phyloP scores from a whole-genome alignment of 345 rosid genomes.

The Salix viminalis region DNA sequence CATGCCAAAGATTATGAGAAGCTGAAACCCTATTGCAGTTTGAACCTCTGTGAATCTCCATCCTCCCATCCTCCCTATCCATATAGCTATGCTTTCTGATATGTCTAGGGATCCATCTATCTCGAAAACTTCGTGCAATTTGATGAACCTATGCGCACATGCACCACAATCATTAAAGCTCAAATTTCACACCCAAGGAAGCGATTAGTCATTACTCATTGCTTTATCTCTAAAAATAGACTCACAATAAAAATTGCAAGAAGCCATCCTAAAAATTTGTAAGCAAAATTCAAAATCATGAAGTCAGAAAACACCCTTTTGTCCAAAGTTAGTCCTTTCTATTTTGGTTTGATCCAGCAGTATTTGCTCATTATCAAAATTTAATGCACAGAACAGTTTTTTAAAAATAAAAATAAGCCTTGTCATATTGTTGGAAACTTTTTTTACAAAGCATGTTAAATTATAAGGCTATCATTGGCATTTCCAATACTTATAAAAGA shows the following conservation, averaged over 20 bases:
- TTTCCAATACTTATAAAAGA: background rate
- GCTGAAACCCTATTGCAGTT: conserved; percentile 40
- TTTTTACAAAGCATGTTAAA: background rate
- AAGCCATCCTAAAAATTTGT: background rate
- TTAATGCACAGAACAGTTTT: background rate
- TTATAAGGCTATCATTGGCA: background rate
- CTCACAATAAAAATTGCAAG: background rate
- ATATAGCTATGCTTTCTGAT: conserved; percentile 47
- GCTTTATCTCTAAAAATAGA: background rate
- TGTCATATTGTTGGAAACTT: background rate
- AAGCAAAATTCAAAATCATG: background rate
- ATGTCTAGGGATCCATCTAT: conserved; percentile 77
- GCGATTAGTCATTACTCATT: background rate
- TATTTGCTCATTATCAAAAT: background rate
- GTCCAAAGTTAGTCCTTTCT: background rate
- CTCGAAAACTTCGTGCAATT: conserved; percentile 84
- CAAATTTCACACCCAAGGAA: background rate
- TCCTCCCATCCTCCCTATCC: conserved; percentile 60
- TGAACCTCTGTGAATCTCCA: conserved; percentile 40
- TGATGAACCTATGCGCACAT: conserved; percentile 72
- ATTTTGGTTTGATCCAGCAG: background rate
- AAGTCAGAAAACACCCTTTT: background rate
- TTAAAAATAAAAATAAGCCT: background rate
- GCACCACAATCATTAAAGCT: conserved; percentile 4
- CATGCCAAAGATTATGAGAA: conserved; percentile 46